Conservation (phyloP, 73 alveolate species). For the Tetrahymena borealis region DNA sequence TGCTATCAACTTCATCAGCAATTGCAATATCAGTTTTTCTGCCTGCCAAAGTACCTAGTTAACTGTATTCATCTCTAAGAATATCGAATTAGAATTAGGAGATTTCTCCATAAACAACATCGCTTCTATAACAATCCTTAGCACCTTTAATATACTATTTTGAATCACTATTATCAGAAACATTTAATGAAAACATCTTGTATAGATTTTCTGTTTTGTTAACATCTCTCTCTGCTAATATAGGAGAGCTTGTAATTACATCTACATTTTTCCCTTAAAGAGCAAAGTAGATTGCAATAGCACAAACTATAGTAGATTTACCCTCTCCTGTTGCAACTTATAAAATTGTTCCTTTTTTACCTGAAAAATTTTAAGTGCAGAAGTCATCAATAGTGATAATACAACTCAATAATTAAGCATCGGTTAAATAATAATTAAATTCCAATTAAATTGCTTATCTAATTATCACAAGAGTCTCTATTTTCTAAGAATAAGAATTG, state of each 20-base stretch:
- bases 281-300: conserved; percentile 47
- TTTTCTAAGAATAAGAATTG: background rate
- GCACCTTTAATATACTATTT: background rate
- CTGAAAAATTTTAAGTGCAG: no score
- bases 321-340: conserved; percentile 80
- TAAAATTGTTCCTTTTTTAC: conserved; percentile 49
- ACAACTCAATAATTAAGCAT: background rate
- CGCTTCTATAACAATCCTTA: conserved; percentile 38
- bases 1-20: conserved; percentile 24
- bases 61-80: conserved; percentile 13
- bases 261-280: conserved; percentile 57
- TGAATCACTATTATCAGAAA: conserved; percentile 13
- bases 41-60: background rate
- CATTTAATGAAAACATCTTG: conserved; percentile 36
- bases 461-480: conserved; percentile 3
- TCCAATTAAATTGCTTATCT: background rate
- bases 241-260: conserved; percentile 66
- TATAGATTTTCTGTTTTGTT: conserved; percentile 22
- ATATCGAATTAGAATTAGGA: conserved; percentile 9
- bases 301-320: conserved; percentile 56
- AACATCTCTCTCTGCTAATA: conserved; percentile 71
- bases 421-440: background rate
- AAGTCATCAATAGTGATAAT: background rate
- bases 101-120: conserved; percentile 18
- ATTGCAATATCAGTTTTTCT: conserved; percentile 15